Evolutionary conservation across 2,329 filamentous ascomycete genomes (phyloP).

Genomic region (Pseudocercospora fijiensis): DNA sequence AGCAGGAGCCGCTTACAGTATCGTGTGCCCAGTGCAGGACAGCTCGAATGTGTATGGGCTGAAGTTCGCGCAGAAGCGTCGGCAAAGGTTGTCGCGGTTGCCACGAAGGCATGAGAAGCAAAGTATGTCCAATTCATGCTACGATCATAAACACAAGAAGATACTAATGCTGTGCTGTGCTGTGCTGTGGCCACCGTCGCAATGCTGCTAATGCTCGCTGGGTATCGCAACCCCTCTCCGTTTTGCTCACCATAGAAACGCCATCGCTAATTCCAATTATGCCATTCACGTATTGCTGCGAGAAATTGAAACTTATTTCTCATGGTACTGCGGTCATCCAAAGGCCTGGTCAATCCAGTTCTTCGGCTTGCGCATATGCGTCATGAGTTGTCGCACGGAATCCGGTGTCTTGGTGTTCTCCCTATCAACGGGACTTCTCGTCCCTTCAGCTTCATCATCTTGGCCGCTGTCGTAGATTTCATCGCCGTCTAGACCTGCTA

Average conservation of each 20-base stretch:
- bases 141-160: not conserved
- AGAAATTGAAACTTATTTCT: too few relatives aligned
- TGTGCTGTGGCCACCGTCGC: slow-evolving; percentile 12
- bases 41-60: not conserved
- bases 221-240: slow-evolving; percentile 5
- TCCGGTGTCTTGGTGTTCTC: slow-evolving; percentile 27
- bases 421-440: slow-evolving; percentile 21
- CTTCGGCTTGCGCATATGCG: slow-evolving; percentile 24
- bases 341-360: slow-evolving; percentile 28
- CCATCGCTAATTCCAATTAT: slow-evolving; percentile 15
- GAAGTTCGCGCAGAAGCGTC: not conserved
- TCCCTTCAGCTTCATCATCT: slow-evolving; percentile 12
- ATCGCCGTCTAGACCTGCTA: slow-evolving; percentile 22
- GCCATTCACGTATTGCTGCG: not conserved
- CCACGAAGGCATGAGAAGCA: not conserved
- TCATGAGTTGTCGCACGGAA: slow-evolving; percentile 24
- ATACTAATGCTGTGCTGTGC: slow-evolving; percentile 14
- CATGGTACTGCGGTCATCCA: too few relatives aligned
- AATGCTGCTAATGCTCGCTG: slow-evolving; percentile 11
- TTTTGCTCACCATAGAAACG: slow-evolving; percentile 17
- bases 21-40: too few relatives aligned
- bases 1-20: too few relatives aligned
- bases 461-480: slow-evolving; percentile 17
- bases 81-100: not conserved
- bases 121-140: not conserved